Conservation (phyloP, 2,329 filamentous ascomycete genomes). For the Trichothecium sympodiale region DNA sequence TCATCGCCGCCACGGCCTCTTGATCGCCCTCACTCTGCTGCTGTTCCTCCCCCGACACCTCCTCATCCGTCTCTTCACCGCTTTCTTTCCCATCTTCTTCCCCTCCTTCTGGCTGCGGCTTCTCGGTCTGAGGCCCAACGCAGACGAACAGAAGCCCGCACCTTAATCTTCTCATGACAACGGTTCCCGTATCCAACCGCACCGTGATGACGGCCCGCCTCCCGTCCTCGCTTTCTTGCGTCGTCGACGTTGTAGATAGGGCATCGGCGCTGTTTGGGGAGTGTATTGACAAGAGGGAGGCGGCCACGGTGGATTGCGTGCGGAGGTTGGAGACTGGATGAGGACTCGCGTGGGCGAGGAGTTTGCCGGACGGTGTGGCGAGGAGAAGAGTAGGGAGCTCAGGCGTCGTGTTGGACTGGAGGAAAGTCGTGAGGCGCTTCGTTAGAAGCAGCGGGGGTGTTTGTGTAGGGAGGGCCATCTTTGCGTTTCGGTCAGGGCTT, state of each 20-base stretch:
- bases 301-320: constrained; percentile 53
- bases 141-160: constrained; percentile 54
- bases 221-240: constrained; percentile 8
- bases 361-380: constrained; percentile 48
- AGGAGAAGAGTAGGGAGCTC: constrained; percentile 49
- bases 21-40: constrained; percentile 29
- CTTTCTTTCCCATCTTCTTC: constrained; percentile 1
- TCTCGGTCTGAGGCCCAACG: constrained; percentile 34
- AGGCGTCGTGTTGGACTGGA: constrained; percentile 44
- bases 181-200: constrained; percentile 45
- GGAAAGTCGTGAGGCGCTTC: constrained; percentile 52
- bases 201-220: constrained; percentile 39
- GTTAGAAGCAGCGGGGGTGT: constrained; percentile 52
- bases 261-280: constrained; percentile 13
- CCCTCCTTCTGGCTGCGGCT: constrained; percentile 5
- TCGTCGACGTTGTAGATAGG: no score
- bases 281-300: constrained; percentile 50
- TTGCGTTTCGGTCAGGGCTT: no score
- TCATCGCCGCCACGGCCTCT: constrained; percentile 34
- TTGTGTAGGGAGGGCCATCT: constrained; percentile 25
- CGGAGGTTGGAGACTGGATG: constrained; percentile 46
- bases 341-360: constrained; percentile 49
- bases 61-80: not conserved
- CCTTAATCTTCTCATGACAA: constrained; percentile 45
- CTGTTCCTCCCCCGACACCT: constrained; percentile 12